Evolutionary conservation across 208 protist species (phyloP), one percentile per base, ranked within the genome.

Genomic region (Perkinsela sp.): DNA sequence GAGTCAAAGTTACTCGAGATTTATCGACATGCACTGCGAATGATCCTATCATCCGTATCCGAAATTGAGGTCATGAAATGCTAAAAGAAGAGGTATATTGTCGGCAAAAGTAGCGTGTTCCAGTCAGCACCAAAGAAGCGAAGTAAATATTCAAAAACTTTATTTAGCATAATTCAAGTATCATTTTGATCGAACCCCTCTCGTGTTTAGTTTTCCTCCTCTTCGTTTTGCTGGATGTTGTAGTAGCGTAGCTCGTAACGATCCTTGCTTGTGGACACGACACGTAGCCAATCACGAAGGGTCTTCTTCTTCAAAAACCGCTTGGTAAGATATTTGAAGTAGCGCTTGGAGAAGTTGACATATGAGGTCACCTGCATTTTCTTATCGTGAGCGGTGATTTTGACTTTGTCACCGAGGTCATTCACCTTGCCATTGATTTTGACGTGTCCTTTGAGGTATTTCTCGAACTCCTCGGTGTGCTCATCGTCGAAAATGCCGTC

Each of bases 291-390:
- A 74, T 98, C 95, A 72, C 93, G 86, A 68, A 97, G 84, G 71
- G 95, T 81, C 79, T 96, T 88, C 88, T 97, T 96, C 88, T 97
- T 97, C 68, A 98, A 82, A 84, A 91, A 98, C 84, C 96, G 96
- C 90, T 97, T 97, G 48, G 94, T 93, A 31, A 98, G 80, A 80
- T 97, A 98, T 87, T 98, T 98, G 74, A 98, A 85, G 89, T 98
- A 98, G 79, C 95, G 88, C 89, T 98, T 97, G 79, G 88, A 88
- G 89, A 97, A 97, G 40, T 79, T 80, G 82, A 91, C 87, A 32
- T 85, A 83, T 69, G 83, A 83, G 65, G 73, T 75, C 69, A 97
- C 80, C 67, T 78, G 80, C 66, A 97, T 80, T 74, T 90, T 87
- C 75, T 85, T 90, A 74, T 95, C 84, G 28, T 92, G 86, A 73